These are phyloP conservation scores for Trypanosoma melophagium DNA, from an alignment of 208 protist genomes.

Conservation along the genomic window DNA sequence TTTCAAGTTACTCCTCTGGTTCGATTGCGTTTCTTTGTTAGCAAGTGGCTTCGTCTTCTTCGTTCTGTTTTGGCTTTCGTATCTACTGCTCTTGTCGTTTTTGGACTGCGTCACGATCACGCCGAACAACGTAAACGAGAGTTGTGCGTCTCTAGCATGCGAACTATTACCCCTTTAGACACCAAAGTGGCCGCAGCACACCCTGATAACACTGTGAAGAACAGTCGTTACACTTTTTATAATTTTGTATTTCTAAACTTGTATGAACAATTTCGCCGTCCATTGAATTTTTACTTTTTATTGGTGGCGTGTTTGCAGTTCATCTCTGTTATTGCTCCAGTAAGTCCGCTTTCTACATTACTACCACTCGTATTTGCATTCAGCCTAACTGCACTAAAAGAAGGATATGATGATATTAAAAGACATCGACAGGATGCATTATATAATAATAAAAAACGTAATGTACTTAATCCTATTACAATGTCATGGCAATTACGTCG, in stretches of 20 bases:
- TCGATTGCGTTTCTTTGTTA: slow-evolving; percentile 6
- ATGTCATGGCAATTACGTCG: slow-evolving; percentile 32
- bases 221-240: slow-evolving; percentile 92
- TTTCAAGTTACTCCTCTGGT: background rate
- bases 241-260: slow-evolving; percentile 96
- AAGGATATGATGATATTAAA: slow-evolving; percentile 94
- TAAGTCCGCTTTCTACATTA: slow-evolving; percentile 91
- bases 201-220: slow-evolving; percentile 85
- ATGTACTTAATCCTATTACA: slow-evolving; percentile 34
- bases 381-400: slow-evolving; percentile 90
- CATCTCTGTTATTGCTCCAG: slow-evolving; percentile 89
- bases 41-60: background rate
- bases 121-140: background rate
- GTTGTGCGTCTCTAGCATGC: slow-evolving; percentile 29
- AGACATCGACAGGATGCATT: slow-evolving; percentile 67
- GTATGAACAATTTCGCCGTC: slow-evolving; percentile 95
- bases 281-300: slow-evolving; percentile 97
- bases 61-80: background rate
- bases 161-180: slow-evolving; percentile 47
- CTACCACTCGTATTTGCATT: slow-evolving; percentile 94
- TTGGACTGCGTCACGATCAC: background rate
- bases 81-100: background rate
- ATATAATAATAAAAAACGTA: slow-evolving; percentile 73
- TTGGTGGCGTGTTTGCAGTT: slow-evolving; percentile 92
- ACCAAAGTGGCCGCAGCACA: slow-evolving; percentile 37